phyloP scores from a whole-genome alignment of 345 rosid species.

The Murraya koenigii region DNA sequence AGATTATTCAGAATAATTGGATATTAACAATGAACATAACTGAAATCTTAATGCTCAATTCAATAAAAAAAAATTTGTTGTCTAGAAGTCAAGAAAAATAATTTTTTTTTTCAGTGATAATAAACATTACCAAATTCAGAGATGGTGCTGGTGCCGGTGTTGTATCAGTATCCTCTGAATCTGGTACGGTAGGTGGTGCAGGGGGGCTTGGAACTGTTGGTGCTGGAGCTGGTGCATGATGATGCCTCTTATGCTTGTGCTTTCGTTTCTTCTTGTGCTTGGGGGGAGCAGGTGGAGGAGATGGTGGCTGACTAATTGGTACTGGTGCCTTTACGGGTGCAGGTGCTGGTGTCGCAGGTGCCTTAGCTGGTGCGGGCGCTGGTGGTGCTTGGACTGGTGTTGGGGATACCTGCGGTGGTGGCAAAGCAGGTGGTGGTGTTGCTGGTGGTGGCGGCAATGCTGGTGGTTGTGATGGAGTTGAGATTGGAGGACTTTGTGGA shows the following conservation, averaged over 20 bases:
- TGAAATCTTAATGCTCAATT: slow-evolving; percentile 4
- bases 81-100: background rate
- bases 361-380: slow-evolving; percentile 26
- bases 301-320: slow-evolving; percentile 50
- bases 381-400: slow-evolving; percentile 23
- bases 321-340: slow-evolving; percentile 38
- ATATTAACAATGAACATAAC: background rate
- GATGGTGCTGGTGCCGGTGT: slow-evolving; percentile 85
- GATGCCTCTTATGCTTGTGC: slow-evolving; percentile 70
- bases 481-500: slow-evolving; percentile 46
- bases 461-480: slow-evolving; percentile 57
- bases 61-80: background rate
- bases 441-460: slow-evolving; percentile 35
- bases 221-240: slow-evolving; percentile 74
- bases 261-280: slow-evolving; percentile 55
- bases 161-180: slow-evolving; percentile 56
- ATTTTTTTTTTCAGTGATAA: background rate
- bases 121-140: slow-evolving; percentile 42
- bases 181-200: slow-evolving; percentile 66
- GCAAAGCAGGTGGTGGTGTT: slow-evolving; percentile 23
- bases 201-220: slow-evolving; percentile 79
- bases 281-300: slow-evolving; percentile 54
- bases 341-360: slow-evolving; percentile 26
- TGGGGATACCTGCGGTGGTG: slow-evolving; percentile 15
- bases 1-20: slow-evolving; percentile 9